Conservation (phyloP, 805 yeast genomes). For the Tanozyma kutaoensis region DNA sequence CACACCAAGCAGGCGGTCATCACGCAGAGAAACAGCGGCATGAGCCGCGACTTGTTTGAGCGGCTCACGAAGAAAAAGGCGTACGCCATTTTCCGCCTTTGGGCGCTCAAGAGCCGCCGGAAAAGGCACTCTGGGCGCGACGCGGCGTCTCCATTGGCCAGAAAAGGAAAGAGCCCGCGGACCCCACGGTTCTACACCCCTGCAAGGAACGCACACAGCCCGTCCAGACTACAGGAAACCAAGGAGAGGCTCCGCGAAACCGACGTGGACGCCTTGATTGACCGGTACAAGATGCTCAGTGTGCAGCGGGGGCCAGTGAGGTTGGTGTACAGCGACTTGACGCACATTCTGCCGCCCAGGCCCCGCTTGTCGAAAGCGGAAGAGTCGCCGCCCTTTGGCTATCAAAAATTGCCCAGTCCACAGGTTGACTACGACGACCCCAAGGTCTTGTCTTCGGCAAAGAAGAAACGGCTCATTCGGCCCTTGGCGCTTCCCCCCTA, state of each 20-base stretch:
- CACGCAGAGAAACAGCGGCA: no score
- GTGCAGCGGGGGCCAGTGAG: conserved; percentile 12
- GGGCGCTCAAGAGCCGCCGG: no score
- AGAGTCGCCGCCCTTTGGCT: no score
- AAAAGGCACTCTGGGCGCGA: no score
- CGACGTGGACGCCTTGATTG: conserved; percentile 18
- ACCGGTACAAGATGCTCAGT: conserved; percentile 15
- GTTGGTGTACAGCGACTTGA: conserved; percentile 3
- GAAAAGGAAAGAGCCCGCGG: no score
- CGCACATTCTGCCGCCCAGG: conserved; percentile 1
- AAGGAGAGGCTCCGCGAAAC: conserved; percentile 20
- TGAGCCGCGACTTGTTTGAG: no score
- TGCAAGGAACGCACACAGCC: no score
- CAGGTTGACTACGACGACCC: background rate
- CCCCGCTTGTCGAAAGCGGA: background rate
- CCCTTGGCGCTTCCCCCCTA: conserved; percentile 24
- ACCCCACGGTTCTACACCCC: no score
- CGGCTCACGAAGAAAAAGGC: no score
- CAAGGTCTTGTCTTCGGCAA: conserved; percentile 2
- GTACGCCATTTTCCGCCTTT: no score
- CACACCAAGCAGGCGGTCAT: no score
- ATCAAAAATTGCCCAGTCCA: background rate
- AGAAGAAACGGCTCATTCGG: conserved; percentile 11
- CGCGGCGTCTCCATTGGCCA: no score
- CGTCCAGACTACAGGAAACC: conserved; percentile 25